Evolutionary conservation across 805 yeast species (phyloP).

Genomic region (Wickerhamiella occidentalis): DNA sequence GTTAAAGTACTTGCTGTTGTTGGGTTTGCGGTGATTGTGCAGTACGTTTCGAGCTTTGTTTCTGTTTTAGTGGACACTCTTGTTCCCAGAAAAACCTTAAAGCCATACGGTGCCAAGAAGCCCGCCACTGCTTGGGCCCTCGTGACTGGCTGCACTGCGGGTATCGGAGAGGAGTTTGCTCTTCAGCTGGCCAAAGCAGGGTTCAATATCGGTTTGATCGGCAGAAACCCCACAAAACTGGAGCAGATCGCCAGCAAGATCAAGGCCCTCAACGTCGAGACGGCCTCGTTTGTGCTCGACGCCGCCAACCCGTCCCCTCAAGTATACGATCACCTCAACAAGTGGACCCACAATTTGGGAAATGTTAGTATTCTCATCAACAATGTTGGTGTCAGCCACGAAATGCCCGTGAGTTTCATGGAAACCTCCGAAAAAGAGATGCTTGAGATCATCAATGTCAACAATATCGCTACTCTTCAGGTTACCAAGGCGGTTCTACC

Average conservation of each 20-base stretch:
- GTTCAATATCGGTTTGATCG: constrained; percentile 68
- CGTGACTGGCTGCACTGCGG: constrained; percentile 94
- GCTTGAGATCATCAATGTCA: constrained; percentile 69
- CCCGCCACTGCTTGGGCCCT: constrained; percentile 61
- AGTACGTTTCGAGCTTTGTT: constrained; percentile 11
- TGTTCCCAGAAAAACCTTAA: constrained; percentile 12
- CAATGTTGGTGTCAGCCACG: constrained; percentile 91
- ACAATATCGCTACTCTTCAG: constrained; percentile 70
- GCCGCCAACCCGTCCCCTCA: constrained; percentile 49
- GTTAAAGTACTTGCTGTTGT: constrained; percentile 5
- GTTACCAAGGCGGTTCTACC: constrained; percentile 76
- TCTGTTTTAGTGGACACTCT: constrained; percentile 15
- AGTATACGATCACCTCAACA: constrained; percentile 43
- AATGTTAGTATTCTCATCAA: constrained; percentile 65
- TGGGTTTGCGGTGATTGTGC: constrained; percentile 12
- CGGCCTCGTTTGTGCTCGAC: constrained; percentile 65
- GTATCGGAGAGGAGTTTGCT: constrained; percentile 89
- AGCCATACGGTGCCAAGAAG: constrained; percentile 29
- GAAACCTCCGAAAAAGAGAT: constrained; percentile 70
- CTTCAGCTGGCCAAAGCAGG: constrained; percentile 75
- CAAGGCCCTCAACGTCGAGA: constrained; percentile 39
- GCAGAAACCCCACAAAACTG: constrained; percentile 73
- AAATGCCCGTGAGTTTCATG: constrained; percentile 84
- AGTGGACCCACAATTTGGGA: constrained; percentile 32
- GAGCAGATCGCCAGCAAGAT: constrained; percentile 53